Evolutionary conservation across 257 asterid species (phyloP).

Genomic region (Solanum chaucha): DNA sequence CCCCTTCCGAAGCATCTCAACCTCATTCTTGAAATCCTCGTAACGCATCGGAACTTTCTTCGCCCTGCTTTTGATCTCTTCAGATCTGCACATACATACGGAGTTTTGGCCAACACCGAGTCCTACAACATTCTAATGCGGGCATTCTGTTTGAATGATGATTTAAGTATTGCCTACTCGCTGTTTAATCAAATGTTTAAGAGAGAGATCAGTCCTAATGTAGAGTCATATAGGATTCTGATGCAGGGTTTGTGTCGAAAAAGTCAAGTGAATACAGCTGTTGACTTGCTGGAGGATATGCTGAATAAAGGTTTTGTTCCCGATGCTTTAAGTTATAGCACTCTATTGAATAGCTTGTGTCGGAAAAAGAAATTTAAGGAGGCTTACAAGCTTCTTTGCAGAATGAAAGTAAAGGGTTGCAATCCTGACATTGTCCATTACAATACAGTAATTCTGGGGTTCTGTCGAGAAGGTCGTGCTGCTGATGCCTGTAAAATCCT

Average conservation of each 20-base stretch:
- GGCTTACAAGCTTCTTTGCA: constrained; percentile 87
- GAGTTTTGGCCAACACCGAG: constrained; percentile 51
- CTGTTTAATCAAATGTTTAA: constrained; percentile 66
- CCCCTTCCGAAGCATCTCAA: constrained; percentile 73
- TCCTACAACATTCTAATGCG: constrained; percentile 83
- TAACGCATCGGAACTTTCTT: constrained; percentile 36
- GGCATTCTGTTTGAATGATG: constrained; percentile 59
- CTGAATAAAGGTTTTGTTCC: constrained; percentile 90
- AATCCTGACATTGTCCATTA: constrained; percentile 81
- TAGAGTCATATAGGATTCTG: constrained; percentile 68
- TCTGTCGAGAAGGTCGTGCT: constrained; percentile 69
- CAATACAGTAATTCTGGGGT: constrained; percentile 71
- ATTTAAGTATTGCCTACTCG: constrained; percentile 69
- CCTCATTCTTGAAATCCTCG: constrained; percentile 60
- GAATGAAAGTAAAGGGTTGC: constrained; percentile 91
- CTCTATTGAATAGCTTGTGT: constrained; percentile 77
- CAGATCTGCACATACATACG: constrained; percentile 51
- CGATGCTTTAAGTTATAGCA: constrained; percentile 61
- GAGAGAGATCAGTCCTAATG: constrained; percentile 69
- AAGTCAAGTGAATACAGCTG: constrained; percentile 87
- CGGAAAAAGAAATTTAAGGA: constrained; percentile 84
- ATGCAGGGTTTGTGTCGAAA: constrained; percentile 90
- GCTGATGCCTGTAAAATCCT: constrained; percentile 85
- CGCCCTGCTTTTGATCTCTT: constrained; percentile 75
- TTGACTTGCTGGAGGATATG: constrained; percentile 84